Percentiles rank a stretch among this genome's conserved stretches.
Evolutionary conservation across 1,284 basidiomycete species (phyloP).

Genomic region (Ceratobasidium theobromae): DNA sequence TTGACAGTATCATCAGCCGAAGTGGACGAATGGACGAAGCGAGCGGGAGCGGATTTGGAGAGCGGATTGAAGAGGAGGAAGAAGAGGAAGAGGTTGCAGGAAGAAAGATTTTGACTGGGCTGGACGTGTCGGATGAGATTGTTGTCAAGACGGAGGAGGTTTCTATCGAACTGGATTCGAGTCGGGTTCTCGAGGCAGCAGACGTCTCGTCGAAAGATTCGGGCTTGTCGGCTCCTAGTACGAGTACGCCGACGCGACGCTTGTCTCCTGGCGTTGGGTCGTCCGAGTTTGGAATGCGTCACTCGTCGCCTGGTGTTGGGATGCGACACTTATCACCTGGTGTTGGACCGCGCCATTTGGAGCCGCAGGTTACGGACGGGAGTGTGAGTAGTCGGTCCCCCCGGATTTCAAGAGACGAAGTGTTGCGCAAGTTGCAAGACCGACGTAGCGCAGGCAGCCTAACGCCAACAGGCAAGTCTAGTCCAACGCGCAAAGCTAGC

Average conservation of each 20-base stretch:
- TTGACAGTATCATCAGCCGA: constrained; percentile 26
- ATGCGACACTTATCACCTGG: background rate
- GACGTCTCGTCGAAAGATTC: too few species aligned
- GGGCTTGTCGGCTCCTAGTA: too few species aligned
- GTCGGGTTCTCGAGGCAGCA: too few species aligned
- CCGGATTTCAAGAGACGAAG: constrained; percentile 30
- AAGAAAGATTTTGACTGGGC: constrained; percentile 36
- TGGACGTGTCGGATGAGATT: constrained; percentile 37
- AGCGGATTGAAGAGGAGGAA: constrained; percentile 47
- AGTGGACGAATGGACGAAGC: background rate
- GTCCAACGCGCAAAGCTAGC: constrained; percentile 9
- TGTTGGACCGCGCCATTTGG: background rate
- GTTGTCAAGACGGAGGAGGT: constrained; percentile 35
- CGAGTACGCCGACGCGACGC: too few species aligned
- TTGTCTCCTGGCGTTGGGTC: background rate
- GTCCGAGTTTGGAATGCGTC: background rate
- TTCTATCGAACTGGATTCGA: too few species aligned
- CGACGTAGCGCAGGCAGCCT: constrained; percentile 5
- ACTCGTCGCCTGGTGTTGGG: background rate
- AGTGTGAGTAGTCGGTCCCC: constrained; percentile 30
- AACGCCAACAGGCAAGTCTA: background rate
- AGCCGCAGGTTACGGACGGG: constrained; percentile 5
- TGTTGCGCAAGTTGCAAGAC: constrained; percentile 16
- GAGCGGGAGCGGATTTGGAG: background rate
- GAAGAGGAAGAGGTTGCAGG: constrained; percentile 43